A percentile compares a stretch with the other conserved stretches of the same genome.
These are phyloP conservation scores for Pisolithus sp. DNA, from an alignment of 768 basidiomycete species.

Conservation along the genomic window DNA sequence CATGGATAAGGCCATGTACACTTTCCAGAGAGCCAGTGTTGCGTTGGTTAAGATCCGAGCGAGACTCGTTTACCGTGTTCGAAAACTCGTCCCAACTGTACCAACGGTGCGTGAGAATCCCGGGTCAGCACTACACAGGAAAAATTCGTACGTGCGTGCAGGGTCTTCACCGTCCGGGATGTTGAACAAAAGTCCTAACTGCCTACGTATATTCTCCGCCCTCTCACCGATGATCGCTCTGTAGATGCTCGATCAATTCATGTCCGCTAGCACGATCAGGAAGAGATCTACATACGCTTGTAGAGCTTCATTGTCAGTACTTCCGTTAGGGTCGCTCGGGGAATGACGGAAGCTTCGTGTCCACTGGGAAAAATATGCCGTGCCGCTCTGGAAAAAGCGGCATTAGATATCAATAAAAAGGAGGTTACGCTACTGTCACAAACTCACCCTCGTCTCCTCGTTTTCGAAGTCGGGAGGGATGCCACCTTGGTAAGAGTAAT, in stretches of 20 bases:
- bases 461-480: slow-evolving; percentile 17
- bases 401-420: not conserved
- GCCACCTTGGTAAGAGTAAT: slow-evolving; percentile 9
- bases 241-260: not conserved
- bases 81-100: slow-evolving; percentile 24
- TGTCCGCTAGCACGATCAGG: not conserved
- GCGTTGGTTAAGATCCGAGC: slow-evolving; percentile 5
- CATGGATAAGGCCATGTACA: slow-evolving; percentile 18
- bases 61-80: slow-evolving; percentile 17
- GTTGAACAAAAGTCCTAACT: slow-evolving; percentile 15
- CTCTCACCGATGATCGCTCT: slow-evolving; percentile 11
- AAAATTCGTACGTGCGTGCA: slow-evolving; percentile 4
- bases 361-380: slow-evolving; percentile 18
- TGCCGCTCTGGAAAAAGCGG: slow-evolving; percentile 3
- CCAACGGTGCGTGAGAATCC: too few species aligned
- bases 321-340: slow-evolving; percentile 5
- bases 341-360: slow-evolving; percentile 14
- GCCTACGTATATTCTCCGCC: slow-evolving; percentile 9
- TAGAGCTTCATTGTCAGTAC: slow-evolving; percentile 9
- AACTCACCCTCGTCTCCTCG: slow-evolving; percentile 1
- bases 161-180: slow-evolving; percentile 10
- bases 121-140: not conserved
- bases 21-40: slow-evolving; percentile 16
- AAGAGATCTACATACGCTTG: slow-evolving; percentile 10
- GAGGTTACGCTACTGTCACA: not conserved